Percentiles rank a stretch among this genome's conserved stretches.
Conservation (phyloP, 2,329 filamentous ascomycete species). For the Zasmidium angulare region DNA sequence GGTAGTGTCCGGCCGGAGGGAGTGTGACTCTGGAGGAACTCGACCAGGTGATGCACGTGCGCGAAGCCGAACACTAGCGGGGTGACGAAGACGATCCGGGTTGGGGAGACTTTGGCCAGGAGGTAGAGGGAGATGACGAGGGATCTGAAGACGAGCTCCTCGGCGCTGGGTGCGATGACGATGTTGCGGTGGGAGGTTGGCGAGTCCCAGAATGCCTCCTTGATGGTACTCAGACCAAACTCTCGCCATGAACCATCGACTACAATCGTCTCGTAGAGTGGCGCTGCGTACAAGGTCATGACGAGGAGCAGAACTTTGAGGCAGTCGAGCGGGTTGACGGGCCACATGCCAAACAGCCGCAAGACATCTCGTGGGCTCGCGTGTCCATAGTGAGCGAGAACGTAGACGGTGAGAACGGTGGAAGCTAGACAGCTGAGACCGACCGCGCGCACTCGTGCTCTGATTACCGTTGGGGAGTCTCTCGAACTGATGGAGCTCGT, state of each 20-base stretch:
- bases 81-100: conserved; percentile 71
- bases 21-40: conserved; percentile 76
- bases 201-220: conserved; percentile 63
- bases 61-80: conserved; percentile 91
- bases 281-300: conserved; percentile 75
- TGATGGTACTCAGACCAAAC: conserved; percentile 47
- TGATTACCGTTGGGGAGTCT: conserved; percentile 87
- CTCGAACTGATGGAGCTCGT: conserved; percentile 77
- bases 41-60: conserved; percentile 94
- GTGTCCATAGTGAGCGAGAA: conserved; percentile 59
- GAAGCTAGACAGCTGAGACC: conserved; percentile 71
- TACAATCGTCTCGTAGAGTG: conserved; percentile 76
- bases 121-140: conserved; percentile 81
- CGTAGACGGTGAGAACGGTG: conserved; percentile 63
- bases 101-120: conserved; percentile 58
- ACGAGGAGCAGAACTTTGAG: conserved; percentile 67
- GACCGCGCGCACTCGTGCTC: conserved; percentile 78
- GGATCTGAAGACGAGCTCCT: conserved; percentile 91
- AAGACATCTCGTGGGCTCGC: conserved; percentile 57
- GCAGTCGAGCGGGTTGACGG: conserved; percentile 56
- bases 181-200: conserved; percentile 86
- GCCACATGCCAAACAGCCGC: conserved; percentile 78
- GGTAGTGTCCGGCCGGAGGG: conserved; percentile 46
- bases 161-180: conserved; percentile 80
- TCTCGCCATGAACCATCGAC: conserved; percentile 68